Percentiles rank a stretch among this genome's conserved stretches.
Evolutionary conservation across 345 rosid species (phyloP).

Genomic region (Jatropha curcas): DNA sequence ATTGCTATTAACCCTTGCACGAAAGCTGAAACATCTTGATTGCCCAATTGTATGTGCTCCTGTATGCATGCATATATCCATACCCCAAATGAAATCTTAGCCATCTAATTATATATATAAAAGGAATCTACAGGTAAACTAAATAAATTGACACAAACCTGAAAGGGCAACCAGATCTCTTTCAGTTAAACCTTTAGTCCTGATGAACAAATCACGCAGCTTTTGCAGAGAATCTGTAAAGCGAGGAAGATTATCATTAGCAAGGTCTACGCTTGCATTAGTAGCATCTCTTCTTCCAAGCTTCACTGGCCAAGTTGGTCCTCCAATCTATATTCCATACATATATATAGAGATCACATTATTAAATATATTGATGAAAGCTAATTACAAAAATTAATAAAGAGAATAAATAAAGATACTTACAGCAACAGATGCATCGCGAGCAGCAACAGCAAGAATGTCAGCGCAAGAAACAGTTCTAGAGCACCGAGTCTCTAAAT

Average conservation of each 20-base stretch:
- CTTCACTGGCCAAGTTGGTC: conserved; percentile 6
- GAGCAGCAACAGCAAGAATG: conserved; percentile 36
- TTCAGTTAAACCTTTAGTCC: neutral
- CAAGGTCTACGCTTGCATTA: neutral
- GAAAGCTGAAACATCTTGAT: conserved; percentile 2
- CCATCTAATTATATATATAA: neutral
- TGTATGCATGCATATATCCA: too few species aligned
- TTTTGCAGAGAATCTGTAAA: neutral
- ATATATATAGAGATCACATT: too few species aligned
- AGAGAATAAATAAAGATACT: neutral
- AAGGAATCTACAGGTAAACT: neutral
- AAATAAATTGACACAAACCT: neutral
- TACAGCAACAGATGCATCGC: conserved; percentile 35
- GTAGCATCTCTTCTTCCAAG: conserved; percentile 7
- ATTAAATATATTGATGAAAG: too few species aligned
- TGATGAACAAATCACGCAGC: neutral
- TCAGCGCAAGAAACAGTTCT: conserved; percentile 36
- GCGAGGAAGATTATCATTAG: conserved; percentile 1
- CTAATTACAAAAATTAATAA: neutral
- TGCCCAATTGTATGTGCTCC: conserved; percentile 11
- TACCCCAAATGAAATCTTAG: neutral
- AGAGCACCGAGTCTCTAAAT: conserved; percentile 27
- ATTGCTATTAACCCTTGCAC: neutral
- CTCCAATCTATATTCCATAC: neutral
- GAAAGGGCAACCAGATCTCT: conserved; percentile 17